Evolutionary conservation across 139 green algal species (phyloP).

Genomic region (Gonium pectorale): DNA sequence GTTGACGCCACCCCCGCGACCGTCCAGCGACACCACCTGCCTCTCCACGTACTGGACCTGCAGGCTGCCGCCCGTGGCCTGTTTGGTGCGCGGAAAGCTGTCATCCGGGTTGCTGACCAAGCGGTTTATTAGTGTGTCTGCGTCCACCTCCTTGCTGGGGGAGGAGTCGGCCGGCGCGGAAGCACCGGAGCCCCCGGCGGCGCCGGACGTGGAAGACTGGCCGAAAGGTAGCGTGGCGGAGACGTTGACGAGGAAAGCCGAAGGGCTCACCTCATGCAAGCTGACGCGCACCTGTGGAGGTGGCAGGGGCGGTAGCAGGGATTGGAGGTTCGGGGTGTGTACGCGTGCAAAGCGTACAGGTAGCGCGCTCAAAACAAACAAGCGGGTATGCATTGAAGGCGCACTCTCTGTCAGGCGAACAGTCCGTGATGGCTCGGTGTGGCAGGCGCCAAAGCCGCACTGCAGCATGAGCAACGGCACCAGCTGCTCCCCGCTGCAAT

Average conservation of each 20-base stretch:
- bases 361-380: too few species aligned
- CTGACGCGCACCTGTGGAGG: conserved; percentile 15
- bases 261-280: conserved; percentile 15
- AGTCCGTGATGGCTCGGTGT: too few species aligned
- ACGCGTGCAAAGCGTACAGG: too few species aligned
- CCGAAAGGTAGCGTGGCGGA: conserved; percentile 32
- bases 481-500: too few species aligned
- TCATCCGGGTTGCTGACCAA: conserved; percentile 1
- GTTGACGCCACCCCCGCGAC: not conserved
- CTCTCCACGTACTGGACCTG: conserved; percentile 17
- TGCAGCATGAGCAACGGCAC: too few species aligned
- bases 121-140: conserved; percentile 27
- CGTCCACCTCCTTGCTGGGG: conserved; percentile 7
- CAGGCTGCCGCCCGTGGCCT: conserved; percentile 28
- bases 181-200: too few species aligned
- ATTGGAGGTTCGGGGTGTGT: too few species aligned
- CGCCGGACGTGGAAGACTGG: not conserved
- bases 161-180: not conserved
- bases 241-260: conserved; percentile 38
- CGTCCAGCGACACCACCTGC: conserved; percentile 12
- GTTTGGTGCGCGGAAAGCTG: conserved; percentile 37
- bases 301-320: not conserved
- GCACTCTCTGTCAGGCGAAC: too few species aligned
- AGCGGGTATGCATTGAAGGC: too few species aligned
- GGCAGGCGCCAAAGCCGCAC: too few species aligned